Conservation (phyloP, 73 alveolate genomes). For the Chromera velia region DNA sequence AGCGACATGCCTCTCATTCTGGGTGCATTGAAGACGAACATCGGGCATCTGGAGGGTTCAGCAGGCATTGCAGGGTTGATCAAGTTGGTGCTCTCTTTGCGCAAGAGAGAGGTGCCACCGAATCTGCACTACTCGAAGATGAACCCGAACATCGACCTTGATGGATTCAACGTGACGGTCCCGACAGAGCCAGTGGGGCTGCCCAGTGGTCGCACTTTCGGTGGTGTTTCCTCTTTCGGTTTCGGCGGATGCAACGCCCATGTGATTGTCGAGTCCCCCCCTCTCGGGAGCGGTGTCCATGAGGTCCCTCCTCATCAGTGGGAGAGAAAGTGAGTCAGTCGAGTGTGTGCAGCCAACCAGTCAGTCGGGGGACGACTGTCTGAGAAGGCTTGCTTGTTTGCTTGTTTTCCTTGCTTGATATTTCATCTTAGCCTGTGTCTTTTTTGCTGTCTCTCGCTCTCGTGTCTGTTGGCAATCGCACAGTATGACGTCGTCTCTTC, state of each 20-base stretch:
- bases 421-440: too few species aligned
- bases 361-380: too few species aligned
- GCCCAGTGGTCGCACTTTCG: background rate
- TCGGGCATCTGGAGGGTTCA: constrained; percentile 43
- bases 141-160: constrained; percentile 43
- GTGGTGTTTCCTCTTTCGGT: constrained; percentile 40
- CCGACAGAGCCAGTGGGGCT: background rate
- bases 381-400: too few species aligned
- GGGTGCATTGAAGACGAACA: constrained; percentile 5
- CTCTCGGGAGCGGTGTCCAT: background rate
- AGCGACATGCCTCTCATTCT: background rate
- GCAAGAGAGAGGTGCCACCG: background rate
- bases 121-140: constrained; percentile 33
- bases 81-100: constrained; percentile 4
- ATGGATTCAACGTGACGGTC: background rate
- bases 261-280: background rate
- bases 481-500: too few species aligned
- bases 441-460: too few species aligned
- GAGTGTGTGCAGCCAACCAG: too few species aligned
- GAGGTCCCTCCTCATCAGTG: constrained; percentile 7
- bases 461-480: too few species aligned
- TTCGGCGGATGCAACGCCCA: constrained; percentile 44
- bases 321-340: background rate
- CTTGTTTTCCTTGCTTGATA: too few species aligned
- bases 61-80: constrained; percentile 45